Conservation (phyloP, 2,329 filamentous ascomycete genomes). For the Bipolaris cookei region DNA sequence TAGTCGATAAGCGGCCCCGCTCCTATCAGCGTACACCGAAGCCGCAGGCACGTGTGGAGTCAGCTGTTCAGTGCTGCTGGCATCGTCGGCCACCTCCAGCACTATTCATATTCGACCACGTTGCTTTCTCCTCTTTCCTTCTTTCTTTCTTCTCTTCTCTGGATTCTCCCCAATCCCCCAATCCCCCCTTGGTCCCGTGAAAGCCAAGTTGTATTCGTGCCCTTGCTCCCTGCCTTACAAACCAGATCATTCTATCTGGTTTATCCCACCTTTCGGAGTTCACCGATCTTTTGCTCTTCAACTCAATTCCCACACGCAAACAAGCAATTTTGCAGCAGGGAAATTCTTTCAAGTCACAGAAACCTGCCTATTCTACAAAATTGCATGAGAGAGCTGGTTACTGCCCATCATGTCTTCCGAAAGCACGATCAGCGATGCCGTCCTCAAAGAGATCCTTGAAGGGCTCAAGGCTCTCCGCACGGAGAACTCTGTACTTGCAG, state of each 20-base stretch:
- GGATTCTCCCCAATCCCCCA: conserved; percentile 18
- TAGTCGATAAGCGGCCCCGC: conserved; percentile 39
- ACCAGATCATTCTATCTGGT: conserved; percentile 6
- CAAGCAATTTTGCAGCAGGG: neutral
- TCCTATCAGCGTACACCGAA: conserved; percentile 33
- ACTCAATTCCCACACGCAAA: conserved; percentile 15
- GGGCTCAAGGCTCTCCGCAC: conserved; percentile 62
- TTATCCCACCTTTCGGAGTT: conserved; percentile 13
- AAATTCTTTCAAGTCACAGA: neutral
- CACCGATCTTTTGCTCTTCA: conserved; percentile 21
- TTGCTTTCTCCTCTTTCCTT: conserved; percentile 18
- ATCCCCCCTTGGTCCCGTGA: conserved; percentile 9
- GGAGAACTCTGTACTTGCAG: conserved; percentile 62
- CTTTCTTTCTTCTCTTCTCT: conserved; percentile 18
- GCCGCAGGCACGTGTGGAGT: conserved; percentile 25
- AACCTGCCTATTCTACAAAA: neutral
- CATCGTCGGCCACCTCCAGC: conserved; percentile 19
- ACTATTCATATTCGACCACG: conserved; percentile 19
- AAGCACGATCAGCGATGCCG: conserved; percentile 41
- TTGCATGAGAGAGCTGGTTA: conserved; percentile 1
- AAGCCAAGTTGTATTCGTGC: conserved; percentile 17
- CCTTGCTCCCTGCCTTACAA: conserved; percentile 6
- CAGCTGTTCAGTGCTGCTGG: conserved; percentile 21
- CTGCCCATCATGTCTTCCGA: conserved; percentile 38
- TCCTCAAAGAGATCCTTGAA: conserved; percentile 63